Base-by-base conservation (phyloP, 495 filamentous ascomycete species). In the Neurospora intermedia region DNA sequence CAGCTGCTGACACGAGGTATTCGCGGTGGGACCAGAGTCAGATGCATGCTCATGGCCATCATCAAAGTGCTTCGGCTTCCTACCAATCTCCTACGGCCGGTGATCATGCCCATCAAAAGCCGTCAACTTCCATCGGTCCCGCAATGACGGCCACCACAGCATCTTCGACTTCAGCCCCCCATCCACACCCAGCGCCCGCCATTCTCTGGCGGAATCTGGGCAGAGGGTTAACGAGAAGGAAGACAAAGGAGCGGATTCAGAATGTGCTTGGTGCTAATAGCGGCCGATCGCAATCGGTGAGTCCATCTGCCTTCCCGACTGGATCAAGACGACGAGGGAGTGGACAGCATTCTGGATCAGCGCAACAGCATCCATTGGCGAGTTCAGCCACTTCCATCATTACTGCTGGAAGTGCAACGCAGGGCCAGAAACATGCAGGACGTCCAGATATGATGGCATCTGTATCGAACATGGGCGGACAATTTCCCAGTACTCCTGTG, bases 1-100 rank as follows among this genome's bases (percentile, higher is more conserved):
- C 77, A 0, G 82, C 82, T 59, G 73, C 80, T 11, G 81, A 83
- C 13, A 84, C 83, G 6, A 82, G 78, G 69, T 85, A 85, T 72
- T 76, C 78, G 59, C 77, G 81, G 15, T 83, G 80, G 73, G 79
- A 75, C 41, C 75, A 81, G 46, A 43, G 40, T 10, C 72, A 73
- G 69, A 73, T 62, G 27, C 54, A 54, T 62, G 46, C 10, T 2
- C 10, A 20, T 59, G 54, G 6, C 6, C 54, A 62, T 62, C 54
- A 9, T 35, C 48, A 54, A 27, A 9, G 15, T 62, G 20, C 48
- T 27, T 27, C 20, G 6, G 16, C 18, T 13, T 54, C 48, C 2
- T 9, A 62, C 54, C 54, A 62, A 62, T 62, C 27, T 8, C 27
- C 54, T 15, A 62, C 54, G 1, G 54, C 54, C 13, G 54, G 54